Base-by-base conservation (phyloP, 371 early-diverging fungal species). In the Actinomortierella wolfii region DNA sequence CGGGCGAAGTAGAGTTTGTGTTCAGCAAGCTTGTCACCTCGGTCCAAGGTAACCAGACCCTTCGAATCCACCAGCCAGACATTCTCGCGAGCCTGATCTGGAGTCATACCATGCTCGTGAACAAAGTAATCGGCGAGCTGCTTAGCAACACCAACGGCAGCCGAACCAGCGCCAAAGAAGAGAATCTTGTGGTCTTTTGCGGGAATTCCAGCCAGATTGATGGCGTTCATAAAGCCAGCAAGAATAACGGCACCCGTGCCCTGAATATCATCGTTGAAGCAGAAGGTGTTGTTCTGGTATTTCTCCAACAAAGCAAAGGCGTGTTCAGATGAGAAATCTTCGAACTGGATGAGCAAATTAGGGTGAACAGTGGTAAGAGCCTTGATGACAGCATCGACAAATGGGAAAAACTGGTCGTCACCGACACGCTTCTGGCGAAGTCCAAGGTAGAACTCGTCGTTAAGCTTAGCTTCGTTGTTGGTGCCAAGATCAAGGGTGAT, bases 191-290 rank as follows among this genome's bases (percentile, higher is more conserved):
- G 96, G 46, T 92, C 81, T 40, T 78, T 67, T 45, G 92, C 82
- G 4, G 76, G 74, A 29, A 89, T 63, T 13, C 86, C 85, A 14
- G 83, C 86, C 8, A 83, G 66, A 29, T 81, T 64, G 53, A 95
- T 84, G 2, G 96, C 97, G 63, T 93, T 93, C 77, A 95, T 94
- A 68, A 95, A 89, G 13, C 96, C 97, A 41, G 92, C 84, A 18
- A 95, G 81, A 67, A 95, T 92, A 24, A 96, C 96, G 46, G 93
- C 93, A 39, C 96, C 96, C 11, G 97, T 95, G 53, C 96, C 96
- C 63, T 90, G 89, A 65, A 92, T 85, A 68, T 86, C 81, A 71
- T 85, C 94, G 65, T 94, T 94, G 71, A 93, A 93, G 67, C 85
- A 88, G 51, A 86, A 80, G 25, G 79, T 81, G 21, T 83, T 78